Percentiles rank a stretch among this genome's conserved stretches.
phyloP scores from a whole-genome alignment of 1,284 basidiomycete genomes.

The Leccinum subrobustum region DNA sequence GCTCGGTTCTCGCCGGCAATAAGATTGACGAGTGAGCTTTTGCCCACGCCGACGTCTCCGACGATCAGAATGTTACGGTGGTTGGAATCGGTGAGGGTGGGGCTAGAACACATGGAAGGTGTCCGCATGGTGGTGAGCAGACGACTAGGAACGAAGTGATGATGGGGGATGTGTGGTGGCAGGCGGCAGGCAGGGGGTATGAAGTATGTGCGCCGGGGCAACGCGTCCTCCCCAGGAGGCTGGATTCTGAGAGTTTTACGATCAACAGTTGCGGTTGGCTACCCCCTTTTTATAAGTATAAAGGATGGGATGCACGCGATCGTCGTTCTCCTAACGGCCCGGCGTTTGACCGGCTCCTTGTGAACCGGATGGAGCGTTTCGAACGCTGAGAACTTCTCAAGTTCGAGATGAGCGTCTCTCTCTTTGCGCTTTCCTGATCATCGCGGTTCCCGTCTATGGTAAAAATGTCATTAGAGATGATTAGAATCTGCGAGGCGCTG shows the following conservation, averaged over 20 bases:
- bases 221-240: constrained; percentile 2
- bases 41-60: constrained; percentile 32
- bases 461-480: neutral
- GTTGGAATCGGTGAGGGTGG: constrained; percentile 12
- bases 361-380: neutral
- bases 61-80: constrained; percentile 29
- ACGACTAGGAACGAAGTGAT: constrained; percentile 1
- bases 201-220: neutral
- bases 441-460: neutral
- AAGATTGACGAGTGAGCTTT: constrained; percentile 34
- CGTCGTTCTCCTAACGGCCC: constrained; percentile 1
- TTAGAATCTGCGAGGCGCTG: neutral
- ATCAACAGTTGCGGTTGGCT: neutral
- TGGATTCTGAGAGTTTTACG: constrained; percentile 1
- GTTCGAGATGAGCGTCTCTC: constrained; percentile 11
- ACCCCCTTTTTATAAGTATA: constrained; percentile 18
- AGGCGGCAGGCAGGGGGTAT: neutral
- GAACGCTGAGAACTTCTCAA: constrained; percentile 15
- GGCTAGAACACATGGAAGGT: constrained; percentile 17
- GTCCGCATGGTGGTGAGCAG: constrained; percentile 16
- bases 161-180: constrained; percentile 2
- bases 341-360: constrained; percentile 9
- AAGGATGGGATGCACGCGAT: constrained; percentile 3
- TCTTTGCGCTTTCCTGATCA: neutral
- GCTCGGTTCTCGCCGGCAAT: constrained; percentile 23